Conservation (phyloP, 176 grass and related monocot genomes). For the Pontederia paniculata region DNA sequence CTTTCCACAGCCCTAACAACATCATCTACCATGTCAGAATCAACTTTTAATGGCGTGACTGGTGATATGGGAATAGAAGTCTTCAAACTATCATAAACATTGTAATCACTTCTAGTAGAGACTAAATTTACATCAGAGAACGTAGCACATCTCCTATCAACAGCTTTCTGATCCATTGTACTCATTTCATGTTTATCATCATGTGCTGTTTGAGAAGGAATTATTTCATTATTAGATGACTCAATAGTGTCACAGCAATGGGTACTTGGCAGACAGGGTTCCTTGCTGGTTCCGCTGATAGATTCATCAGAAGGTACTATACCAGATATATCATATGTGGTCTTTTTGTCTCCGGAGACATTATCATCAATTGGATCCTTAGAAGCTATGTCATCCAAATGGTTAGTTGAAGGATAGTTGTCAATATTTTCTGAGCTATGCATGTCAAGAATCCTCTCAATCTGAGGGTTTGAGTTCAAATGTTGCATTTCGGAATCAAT, state of each 20-base stretch:
- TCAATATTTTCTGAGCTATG: conserved; percentile 36
- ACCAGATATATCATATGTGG: conserved; percentile 5
- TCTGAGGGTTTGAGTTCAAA: conserved; percentile 31
- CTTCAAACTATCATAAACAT: too few relatives aligned
- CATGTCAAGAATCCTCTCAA: conserved; percentile 30
- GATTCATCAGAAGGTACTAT: conserved; percentile 15
- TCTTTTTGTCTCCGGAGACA: background rate
- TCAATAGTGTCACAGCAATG: background rate
- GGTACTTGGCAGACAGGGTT: background rate
- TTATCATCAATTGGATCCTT: conserved; percentile 12
- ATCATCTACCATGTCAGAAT: too few relatives aligned
- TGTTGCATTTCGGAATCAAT: conserved; percentile 26
- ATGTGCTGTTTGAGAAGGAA: background rate
- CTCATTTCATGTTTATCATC: background rate
- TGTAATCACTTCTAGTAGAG: too few relatives aligned
- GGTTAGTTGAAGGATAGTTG: conserved; percentile 11
- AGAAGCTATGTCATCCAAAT: conserved; percentile 20
- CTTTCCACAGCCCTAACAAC: too few relatives aligned
- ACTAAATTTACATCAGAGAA: background rate
- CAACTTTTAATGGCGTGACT: too few relatives aligned
- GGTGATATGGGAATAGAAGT: too few relatives aligned
- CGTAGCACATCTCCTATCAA: background rate
- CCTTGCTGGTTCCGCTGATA: background rate
- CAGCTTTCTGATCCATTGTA: background rate
- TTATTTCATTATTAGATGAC: conserved; percentile 7